A percentile compares a stretch with the other conserved stretches of the same genome.
Evolutionary conservation across 2,329 filamentous ascomycete genomes (phyloP).

Genomic region (Tolypocladium paradoxum): DNA sequence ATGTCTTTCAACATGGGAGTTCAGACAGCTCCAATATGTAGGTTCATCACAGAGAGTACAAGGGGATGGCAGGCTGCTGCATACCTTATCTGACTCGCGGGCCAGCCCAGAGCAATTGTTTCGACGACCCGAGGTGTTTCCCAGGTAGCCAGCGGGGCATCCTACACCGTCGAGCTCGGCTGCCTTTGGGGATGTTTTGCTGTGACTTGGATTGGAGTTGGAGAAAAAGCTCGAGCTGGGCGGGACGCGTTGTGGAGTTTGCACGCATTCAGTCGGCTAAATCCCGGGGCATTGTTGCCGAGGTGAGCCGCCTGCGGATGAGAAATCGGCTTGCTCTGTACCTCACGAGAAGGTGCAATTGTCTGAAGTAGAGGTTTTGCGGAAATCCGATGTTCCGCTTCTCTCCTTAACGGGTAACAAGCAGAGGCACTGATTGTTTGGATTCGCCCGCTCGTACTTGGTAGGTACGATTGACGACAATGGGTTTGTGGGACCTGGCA

Average conservation of each 20-base stretch:
- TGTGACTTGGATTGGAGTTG: neutral
- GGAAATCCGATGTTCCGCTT: too few species aligned
- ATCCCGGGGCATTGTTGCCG: neutral
- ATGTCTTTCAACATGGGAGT: conserved; percentile 49
- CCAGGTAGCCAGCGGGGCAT: neutral
- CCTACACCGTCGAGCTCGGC: neutral
- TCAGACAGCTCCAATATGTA: conserved; percentile 72
- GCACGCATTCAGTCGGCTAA: neutral
- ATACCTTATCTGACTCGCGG: conserved; percentile 10
- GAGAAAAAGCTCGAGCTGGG: neutral
- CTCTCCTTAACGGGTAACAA: too few species aligned
- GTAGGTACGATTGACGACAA: too few species aligned
- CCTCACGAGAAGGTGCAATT: too few species aligned
- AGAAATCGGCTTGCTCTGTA: too few species aligned
- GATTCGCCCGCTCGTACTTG: too few species aligned
- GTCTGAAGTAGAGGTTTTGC: too few species aligned
- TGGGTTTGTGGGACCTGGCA: too few species aligned
- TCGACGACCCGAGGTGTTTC: neutral
- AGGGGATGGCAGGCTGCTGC: neutral
- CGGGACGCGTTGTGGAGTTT: conserved; percentile 1
- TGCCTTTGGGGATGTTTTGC: neutral
- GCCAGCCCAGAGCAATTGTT: neutral
- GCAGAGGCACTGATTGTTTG: too few species aligned
- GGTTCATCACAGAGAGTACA: conserved; percentile 30
- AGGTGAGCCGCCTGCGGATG: too few species aligned